Base-by-base conservation (phyloP, 306 rosid species). In the Quercus parvula region DNA sequence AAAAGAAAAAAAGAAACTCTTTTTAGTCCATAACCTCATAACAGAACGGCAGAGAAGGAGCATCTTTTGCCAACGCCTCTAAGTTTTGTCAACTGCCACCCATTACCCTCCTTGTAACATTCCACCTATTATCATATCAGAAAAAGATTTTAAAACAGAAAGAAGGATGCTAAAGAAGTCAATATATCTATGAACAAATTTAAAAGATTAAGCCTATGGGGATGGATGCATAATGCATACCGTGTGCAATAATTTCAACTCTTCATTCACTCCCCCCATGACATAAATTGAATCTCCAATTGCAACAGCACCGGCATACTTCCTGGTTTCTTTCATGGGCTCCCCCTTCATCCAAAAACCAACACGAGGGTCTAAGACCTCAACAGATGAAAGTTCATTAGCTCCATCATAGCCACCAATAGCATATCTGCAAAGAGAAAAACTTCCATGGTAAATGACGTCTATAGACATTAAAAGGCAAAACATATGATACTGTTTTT, bases 1-100 rank as follows among this genome's bases (percentile, higher is more conserved):
- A 7, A 9, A 35, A 6, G 6, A 20, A 31, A 6, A 11, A 11
- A 4, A 11, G 15, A 25, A 25, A 28, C 9, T 61, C 31, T 22
- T 68, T 27, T 75, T 44, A 25, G n/a, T 59, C 28, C 55, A 77
- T 44, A 5, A 41, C 69, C 84, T 86, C 70, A 85, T 28, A 85
- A 61, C 51, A 74, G 80, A 46, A 83, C 12, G 59, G 89, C 83
- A 56, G 89, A 83, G 62, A 88, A 81, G 76, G n/a, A 70, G 79
- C 84, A 81, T 35, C 89, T 58, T 64, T 81, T 85, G n/a, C 91
- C 91, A 25, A 88, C 44, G 56, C 73, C 86, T 74, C 70, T 85
- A 31, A 76, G 80, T 67, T 73, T 44, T 27, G 87, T 76, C 15
- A 57, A 30, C 44, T 79, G 61, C 89, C 89, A 88, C 61, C 89